Evolutionary conservation across 768 basidiomycete genomes (phyloP).

Genomic region (Panellus pusillus): DNA sequence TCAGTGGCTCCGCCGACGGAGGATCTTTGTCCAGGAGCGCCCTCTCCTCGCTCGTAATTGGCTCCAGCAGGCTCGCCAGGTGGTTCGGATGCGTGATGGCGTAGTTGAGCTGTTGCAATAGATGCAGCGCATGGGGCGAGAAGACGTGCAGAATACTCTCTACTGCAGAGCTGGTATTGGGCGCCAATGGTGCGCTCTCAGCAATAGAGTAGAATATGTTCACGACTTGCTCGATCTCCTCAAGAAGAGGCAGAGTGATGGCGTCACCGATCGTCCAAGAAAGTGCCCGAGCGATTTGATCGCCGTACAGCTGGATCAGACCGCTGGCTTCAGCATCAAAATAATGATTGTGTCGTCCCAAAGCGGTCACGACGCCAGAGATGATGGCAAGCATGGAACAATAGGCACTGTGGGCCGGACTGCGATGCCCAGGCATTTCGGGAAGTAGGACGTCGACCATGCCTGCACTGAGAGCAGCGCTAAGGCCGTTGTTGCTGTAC

Average conservation of each 20-base stretch:
- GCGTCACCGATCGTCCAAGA: constrained; percentile 82
- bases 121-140: constrained; percentile 62
- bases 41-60: constrained; percentile 76
- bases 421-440: constrained; percentile 73
- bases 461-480: constrained; percentile 72
- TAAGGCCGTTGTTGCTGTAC: constrained; percentile 82
- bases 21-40: constrained; percentile 66
- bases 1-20: constrained; percentile 58
- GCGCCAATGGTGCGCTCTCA: constrained; percentile 46
- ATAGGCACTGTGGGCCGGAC: constrained; percentile 78
- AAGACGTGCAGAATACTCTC: constrained; percentile 70
- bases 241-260: constrained; percentile 72
- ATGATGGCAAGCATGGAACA: constrained; percentile 83
- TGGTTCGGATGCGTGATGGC: constrained; percentile 90
- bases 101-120: constrained; percentile 88
- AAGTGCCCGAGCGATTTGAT: constrained; percentile 74
- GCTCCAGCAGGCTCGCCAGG: constrained; percentile 77
- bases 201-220: constrained; percentile 78
- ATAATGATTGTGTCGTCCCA: constrained; percentile 69
- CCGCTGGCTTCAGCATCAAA: constrained; percentile 86
- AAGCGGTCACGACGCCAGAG: constrained; percentile 63
- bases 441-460: constrained; percentile 64
- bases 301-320: constrained; percentile 80
- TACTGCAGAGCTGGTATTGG: constrained; percentile 49
- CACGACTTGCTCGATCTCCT: constrained; percentile 81